These are phyloP conservation scores for Berkeleyomyces basicola DNA, from an alignment of 2,329 filamentous ascomycete genomes.

Conservation along the genomic window DNA sequence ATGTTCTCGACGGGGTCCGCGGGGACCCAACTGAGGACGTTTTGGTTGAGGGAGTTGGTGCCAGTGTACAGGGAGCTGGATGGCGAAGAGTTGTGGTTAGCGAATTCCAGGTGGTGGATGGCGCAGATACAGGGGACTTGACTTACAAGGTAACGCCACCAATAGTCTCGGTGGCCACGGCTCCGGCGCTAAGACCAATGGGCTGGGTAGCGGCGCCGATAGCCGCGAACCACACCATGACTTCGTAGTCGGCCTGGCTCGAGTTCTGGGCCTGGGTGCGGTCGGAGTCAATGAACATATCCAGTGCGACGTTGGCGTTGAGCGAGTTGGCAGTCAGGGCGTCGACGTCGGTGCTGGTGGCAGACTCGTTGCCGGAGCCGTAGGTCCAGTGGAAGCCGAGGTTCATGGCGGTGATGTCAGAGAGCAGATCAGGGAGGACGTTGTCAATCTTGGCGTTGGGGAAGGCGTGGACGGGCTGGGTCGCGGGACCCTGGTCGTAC, in stretches of 20 bases:
- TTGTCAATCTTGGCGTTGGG: slow-evolving; percentile 34
- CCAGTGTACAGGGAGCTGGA: slow-evolving; percentile 27
- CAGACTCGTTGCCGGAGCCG: slow-evolving; percentile 26
- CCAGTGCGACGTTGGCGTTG: slow-evolving; percentile 40
- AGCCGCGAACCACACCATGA: slow-evolving; percentile 40
- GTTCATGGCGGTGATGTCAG: slow-evolving; percentile 24
- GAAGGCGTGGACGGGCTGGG: slow-evolving; percentile 35
- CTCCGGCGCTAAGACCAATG: slow-evolving; percentile 25
- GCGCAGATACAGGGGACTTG: background rate
- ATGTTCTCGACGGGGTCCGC: slow-evolving; percentile 24
- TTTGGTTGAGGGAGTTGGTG: slow-evolving; percentile 25
- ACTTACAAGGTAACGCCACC: slow-evolving; percentile 29
- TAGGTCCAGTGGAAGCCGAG: slow-evolving; percentile 35
- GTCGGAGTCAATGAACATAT: slow-evolving; percentile 39
- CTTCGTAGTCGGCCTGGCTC: slow-evolving; percentile 29
- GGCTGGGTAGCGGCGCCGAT: slow-evolving; percentile 31
- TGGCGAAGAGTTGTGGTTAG: slow-evolving; percentile 7
- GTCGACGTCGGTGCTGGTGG: slow-evolving; percentile 21
- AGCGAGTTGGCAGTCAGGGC: slow-evolving; percentile 23
- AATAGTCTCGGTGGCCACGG: slow-evolving; percentile 22
- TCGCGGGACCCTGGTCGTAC: slow-evolving; percentile 26
- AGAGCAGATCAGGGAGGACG: slow-evolving; percentile 27
- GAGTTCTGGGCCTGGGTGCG: slow-evolving; percentile 25
- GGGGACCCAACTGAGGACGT: slow-evolving; percentile 35
- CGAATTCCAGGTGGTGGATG: background rate